Conservation (phyloP, 108 stramenopile genomes). For the Aureococcus anophagefferens region DNA sequence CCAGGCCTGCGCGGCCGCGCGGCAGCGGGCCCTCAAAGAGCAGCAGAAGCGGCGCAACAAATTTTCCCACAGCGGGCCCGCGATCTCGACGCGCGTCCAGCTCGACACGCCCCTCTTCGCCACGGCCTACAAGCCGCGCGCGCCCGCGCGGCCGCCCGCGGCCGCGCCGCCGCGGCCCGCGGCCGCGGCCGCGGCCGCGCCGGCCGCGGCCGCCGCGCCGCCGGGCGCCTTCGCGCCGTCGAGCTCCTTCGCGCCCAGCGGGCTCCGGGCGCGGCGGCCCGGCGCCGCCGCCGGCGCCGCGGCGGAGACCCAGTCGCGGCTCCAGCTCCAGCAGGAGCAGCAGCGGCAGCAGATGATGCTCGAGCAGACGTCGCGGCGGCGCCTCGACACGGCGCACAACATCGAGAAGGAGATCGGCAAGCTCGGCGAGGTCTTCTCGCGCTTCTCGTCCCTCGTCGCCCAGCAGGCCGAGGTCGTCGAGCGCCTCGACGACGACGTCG, state of each 20-base stretch:
- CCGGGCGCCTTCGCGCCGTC: neutral
- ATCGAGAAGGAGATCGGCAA: neutral
- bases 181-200: too few species aligned
- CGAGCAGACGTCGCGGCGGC: neutral
- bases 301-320: neutral
- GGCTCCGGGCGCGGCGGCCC: too few species aligned
- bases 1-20: neutral
- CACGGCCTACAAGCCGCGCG: neutral
- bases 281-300: too few species aligned
- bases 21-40: neutral
- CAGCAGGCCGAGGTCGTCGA: neutral
- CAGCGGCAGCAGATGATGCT: neutral
- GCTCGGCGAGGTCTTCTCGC: neutral
- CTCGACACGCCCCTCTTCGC: neutral
- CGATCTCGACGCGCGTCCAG: neutral
- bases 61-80: neutral
- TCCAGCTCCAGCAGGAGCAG: neutral
- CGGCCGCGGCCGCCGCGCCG: too few species aligned
- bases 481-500: constrained; percentile 1
- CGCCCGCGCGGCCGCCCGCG: too few species aligned
- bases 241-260: neutral
- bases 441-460: neutral
- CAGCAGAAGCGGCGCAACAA: neutral
- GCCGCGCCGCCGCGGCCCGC: too few species aligned
- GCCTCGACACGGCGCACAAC: neutral